These are phyloP conservation scores for Actinomucor elegans DNA, from an alignment of 371 early-diverging fungal species.

Conservation along the genomic window DNA sequence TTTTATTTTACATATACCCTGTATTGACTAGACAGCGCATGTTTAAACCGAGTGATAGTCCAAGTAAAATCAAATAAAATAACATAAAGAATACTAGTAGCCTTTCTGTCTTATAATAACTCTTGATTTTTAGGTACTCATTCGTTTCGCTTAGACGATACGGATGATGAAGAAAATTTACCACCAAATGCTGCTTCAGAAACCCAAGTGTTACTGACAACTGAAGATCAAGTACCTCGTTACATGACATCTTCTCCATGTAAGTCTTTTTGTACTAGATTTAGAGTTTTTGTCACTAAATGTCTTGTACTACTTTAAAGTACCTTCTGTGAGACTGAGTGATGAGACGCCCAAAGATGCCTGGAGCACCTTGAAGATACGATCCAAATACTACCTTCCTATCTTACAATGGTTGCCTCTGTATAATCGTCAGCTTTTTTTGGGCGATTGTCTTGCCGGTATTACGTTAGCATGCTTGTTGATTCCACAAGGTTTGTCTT, in stretches of 20 bases:
- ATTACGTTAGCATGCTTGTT: constrained; percentile 87
- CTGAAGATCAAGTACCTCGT: constrained; percentile 25
- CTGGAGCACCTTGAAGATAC: constrained; percentile 46
- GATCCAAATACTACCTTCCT: constrained; percentile 88
- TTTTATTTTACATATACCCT: too few species aligned
- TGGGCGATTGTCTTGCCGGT: constrained; percentile 81
- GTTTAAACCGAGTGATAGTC: not conserved
- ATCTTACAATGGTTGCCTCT: constrained; percentile 85
- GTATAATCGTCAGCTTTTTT: constrained; percentile 58
- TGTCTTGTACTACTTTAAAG: constrained; percentile 4
- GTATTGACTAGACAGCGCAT: too few species aligned
- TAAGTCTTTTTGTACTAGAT: constrained; percentile 5
- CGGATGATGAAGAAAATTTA: constrained; percentile 16
- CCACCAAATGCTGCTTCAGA: constrained; percentile 21
- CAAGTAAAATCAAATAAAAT: too few species aligned
- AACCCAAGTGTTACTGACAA: constrained; percentile 10
- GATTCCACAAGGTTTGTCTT: constrained; percentile 88
- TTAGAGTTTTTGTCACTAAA: not conserved
- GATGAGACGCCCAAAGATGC: constrained; percentile 33
- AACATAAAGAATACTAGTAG: too few species aligned
- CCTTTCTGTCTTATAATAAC: not conserved
- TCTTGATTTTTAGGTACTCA: constrained; percentile 3
- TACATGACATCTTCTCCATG: constrained; percentile 31
- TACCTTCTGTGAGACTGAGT: constrained; percentile 32
- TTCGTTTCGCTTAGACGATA: constrained; percentile 19